Evolutionary conservation across 768 basidiomycete species (phyloP).

Genomic region (Boletus fagicola): DNA sequence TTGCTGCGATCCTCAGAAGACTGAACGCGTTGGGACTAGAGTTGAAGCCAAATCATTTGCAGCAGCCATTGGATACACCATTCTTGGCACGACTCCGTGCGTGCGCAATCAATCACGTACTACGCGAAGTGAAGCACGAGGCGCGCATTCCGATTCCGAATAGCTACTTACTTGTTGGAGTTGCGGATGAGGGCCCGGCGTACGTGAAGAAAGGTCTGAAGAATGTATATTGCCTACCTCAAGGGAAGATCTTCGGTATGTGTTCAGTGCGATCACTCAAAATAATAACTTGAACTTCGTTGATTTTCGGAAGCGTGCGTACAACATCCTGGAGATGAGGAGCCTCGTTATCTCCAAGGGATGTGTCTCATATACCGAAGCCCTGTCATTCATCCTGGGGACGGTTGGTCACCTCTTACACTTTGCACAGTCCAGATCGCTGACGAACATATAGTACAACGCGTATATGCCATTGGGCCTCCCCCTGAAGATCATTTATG

Average conservation of each 20-base stretch:
- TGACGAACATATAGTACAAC: slow-evolving; percentile 49
- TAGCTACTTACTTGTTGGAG: slow-evolving; percentile 70
- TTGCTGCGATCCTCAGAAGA: slow-evolving; percentile 51
- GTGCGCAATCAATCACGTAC: slow-evolving; percentile 59
- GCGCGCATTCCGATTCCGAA: slow-evolving; percentile 72
- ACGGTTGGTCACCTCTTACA: slow-evolving; percentile 42
- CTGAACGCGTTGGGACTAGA: slow-evolving; percentile 50
- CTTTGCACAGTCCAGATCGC: background rate
- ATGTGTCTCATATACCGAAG: slow-evolving; percentile 63
- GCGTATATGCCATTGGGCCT: slow-evolving; percentile 67
- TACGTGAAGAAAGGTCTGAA: slow-evolving; percentile 49
- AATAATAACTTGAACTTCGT: background rate
- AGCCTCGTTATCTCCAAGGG: slow-evolving; percentile 59
- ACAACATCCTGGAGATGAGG: slow-evolving; percentile 46
- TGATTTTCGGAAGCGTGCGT: slow-evolving; percentile 52
- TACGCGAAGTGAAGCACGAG: slow-evolving; percentile 72
- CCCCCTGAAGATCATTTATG: slow-evolving; percentile 58
- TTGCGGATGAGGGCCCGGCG: slow-evolving; percentile 79
- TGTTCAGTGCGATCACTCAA: background rate
- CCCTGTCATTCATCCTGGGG: slow-evolving; percentile 75
- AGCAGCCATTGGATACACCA: slow-evolving; percentile 45
- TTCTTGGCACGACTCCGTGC: slow-evolving; percentile 60
- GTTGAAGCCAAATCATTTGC: slow-evolving; percentile 36
- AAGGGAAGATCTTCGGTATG: slow-evolving; percentile 68
- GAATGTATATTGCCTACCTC: slow-evolving; percentile 53